Conservation (phyloP, 2,329 filamentous ascomycete species). For the Myrmaecium sp. region DNA sequence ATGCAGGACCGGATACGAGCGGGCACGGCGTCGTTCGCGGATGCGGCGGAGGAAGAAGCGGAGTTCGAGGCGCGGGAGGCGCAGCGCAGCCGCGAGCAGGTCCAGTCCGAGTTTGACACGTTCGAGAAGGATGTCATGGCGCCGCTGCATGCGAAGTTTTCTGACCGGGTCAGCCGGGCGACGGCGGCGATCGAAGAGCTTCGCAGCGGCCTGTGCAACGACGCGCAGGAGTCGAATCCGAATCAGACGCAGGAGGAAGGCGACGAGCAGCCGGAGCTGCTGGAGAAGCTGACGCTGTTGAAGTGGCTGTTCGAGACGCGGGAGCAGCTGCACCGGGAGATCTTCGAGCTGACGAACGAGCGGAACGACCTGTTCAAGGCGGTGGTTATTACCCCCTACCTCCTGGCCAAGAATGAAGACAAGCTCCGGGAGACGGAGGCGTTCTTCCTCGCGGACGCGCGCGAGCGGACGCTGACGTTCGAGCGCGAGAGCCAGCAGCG, state of each 20-base stretch:
- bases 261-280: slow-evolving; percentile 80
- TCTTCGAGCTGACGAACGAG: slow-evolving; percentile 70
- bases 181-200: slow-evolving; percentile 65
- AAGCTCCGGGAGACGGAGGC: slow-evolving; percentile 63
- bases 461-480: slow-evolving; percentile 52
- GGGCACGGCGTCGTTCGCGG: slow-evolving; percentile 65
- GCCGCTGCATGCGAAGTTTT: slow-evolving; percentile 66
- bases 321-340: slow-evolving; percentile 70
- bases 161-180: slow-evolving; percentile 54
- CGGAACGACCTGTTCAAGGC: slow-evolving; percentile 75
- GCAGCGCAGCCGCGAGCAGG: slow-evolving; percentile 50
- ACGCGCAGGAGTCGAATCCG: slow-evolving; percentile 49
- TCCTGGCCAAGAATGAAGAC: slow-evolving; percentile 52
- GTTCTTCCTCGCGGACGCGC: slow-evolving; percentile 69
- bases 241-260: slow-evolving; percentile 88
- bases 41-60: slow-evolving; percentile 66
- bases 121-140: slow-evolving; percentile 74
- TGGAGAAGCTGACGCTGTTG: slow-evolving; percentile 84
- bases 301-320: slow-evolving; percentile 96
- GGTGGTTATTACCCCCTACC: slow-evolving; percentile 68
- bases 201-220: slow-evolving; percentile 53
- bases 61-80: slow-evolving; percentile 57
- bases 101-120: slow-evolving; percentile 65
- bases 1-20: slow-evolving; percentile 64
- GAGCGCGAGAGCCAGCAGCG: slow-evolving; percentile 57